These are phyloP conservation scores for Colletotrichum lentis DNA, from an alignment of 2,329 filamentous ascomycete species.

Conservation along the genomic window DNA sequence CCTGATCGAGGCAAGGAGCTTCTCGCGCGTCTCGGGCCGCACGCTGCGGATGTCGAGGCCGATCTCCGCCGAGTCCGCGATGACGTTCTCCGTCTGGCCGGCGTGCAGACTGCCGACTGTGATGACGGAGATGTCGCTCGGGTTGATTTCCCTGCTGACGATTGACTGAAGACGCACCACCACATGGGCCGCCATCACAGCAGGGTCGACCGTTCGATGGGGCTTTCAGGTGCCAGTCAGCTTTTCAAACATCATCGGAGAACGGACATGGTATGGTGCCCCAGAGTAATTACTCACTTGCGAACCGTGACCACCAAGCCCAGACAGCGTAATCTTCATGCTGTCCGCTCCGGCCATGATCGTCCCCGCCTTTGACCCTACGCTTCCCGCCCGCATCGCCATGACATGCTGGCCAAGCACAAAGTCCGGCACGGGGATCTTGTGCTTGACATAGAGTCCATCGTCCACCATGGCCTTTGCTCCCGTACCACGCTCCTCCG, in stretches of 20 bases:
- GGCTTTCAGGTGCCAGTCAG: constrained; percentile 42
- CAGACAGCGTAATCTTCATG: constrained; percentile 45
- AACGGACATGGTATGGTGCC: too few species aligned
- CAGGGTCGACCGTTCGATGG: constrained; percentile 56
- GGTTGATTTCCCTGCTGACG: constrained; percentile 45
- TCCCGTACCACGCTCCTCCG: constrained; percentile 70
- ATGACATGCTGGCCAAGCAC: constrained; percentile 51
- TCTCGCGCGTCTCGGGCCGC: constrained; percentile 44
- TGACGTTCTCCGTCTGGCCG: constrained; percentile 55
- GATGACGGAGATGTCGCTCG: constrained; percentile 53
- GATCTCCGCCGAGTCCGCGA: constrained; percentile 52
- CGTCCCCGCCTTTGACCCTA: constrained; percentile 42
- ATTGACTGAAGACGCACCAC: constrained; percentile 49
- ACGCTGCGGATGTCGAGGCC: constrained; percentile 53
- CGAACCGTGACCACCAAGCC: constrained; percentile 54
- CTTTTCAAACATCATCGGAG: constrained; percentile 40
- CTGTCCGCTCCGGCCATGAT: constrained; percentile 43
- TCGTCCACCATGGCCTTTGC: constrained; percentile 56
- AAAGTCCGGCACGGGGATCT: constrained; percentile 46
- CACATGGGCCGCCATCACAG: constrained; percentile 53
- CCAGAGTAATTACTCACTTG: constrained; percentile 12
- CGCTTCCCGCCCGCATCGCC: constrained; percentile 45
- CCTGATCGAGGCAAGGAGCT: constrained; percentile 49
- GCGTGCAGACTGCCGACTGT: constrained; percentile 55
- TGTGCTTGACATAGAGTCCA: constrained; percentile 45